A percentile compares a stretch with the other conserved stretches of the same genome.
These are phyloP conservation scores for Phytopythium montanum DNA, from an alignment of 352 stramenopile species.

Conservation along the genomic window DNA sequence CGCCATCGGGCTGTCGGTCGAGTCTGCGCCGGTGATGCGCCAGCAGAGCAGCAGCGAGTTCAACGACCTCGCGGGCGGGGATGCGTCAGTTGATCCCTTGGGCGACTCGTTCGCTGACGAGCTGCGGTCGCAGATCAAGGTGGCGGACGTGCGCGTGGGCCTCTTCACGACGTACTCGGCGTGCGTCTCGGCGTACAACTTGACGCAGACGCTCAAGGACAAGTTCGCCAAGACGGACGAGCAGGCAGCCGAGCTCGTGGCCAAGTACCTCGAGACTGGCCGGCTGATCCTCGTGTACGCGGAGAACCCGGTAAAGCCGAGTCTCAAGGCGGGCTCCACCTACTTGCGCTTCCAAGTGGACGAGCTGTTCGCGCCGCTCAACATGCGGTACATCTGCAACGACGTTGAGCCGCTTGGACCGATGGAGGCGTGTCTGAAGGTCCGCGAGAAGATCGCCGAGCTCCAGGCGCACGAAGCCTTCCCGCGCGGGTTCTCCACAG, in stretches of 20 bases:
- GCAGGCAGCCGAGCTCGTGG: conserved; percentile 39
- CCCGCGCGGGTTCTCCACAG: conserved; percentile 63
- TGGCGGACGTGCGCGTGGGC: conserved; percentile 58
- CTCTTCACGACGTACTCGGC: conserved; percentile 73
- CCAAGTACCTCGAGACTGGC: conserved; percentile 33
- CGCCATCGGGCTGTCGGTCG: conserved; percentile 42
- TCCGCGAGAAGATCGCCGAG: conserved; percentile 62
- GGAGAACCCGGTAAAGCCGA: conserved; percentile 39
- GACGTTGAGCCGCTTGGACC: conserved; percentile 36
- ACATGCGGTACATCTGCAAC: conserved; percentile 73
- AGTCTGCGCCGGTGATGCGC: conserved; percentile 27
- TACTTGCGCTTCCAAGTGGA: conserved; percentile 85
- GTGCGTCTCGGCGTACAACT: conserved; percentile 46
- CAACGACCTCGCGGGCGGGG: conserved; percentile 20
- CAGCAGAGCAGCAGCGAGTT: conserved; percentile 36
- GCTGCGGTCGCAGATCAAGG: conserved; percentile 45
- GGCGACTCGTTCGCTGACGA: conserved; percentile 68
- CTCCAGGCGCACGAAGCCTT: conserved; percentile 66
- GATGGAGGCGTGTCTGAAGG: conserved; percentile 70
- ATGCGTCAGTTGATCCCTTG: conserved; percentile 24
- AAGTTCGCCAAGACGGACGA: conserved; percentile 54
- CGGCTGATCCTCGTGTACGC: conserved; percentile 57
- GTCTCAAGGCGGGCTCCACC: conserved; percentile 44
- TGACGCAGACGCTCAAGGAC: conserved; percentile 48
- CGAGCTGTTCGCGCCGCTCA: conserved; percentile 73